Evolutionary conservation across 2,329 filamentous ascomycete species (phyloP), one percentile per base, ranked within the genome.

Genomic region (Ophidiomyces ophidiicola): DNA sequence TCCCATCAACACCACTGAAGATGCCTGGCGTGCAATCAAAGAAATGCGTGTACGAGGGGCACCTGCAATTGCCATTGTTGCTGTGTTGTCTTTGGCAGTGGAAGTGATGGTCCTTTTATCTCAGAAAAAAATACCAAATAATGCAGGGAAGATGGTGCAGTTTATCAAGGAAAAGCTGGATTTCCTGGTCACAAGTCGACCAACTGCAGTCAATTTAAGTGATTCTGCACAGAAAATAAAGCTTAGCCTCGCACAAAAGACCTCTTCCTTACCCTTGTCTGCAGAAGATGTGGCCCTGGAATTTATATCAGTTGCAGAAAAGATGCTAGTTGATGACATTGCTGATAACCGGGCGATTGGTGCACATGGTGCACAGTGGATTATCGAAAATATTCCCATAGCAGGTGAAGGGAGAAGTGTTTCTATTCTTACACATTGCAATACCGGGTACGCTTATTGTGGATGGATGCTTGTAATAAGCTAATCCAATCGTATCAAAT

Each of bases 41-140:
- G 68, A 74, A 35, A 80, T 80, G 76, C 71, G 72, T 48, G 67
- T 69, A 11, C 69, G 76, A 37, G 81, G 84, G 28, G 90, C 90
- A 4, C 90, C 90, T 0, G 90, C 90, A 32, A 98, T 98, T 58
- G 90, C 90, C 31, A 96, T 98, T 48, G 90, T 98, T n/a, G 90
- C 90, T 15, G 83, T 82, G 14, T 72, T 98, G 23, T 80, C 83
- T 2, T 73, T 94, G 24, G 87, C 86, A 1, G 83, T 94, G 6
- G 88, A 96, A 59, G 63, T 96, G 6, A 67, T 76, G 36, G 72
- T 52, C 43, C 62, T 60, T 5, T 39, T 50, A 5, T 35, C 47
- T 2, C 28, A 47, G 15, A 48, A 50, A 11, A 67, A 66, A 47
- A 50, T 70, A 4, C 63, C 72, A 1, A 46, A 61, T 23, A 59